Conservation (phyloP, 805 yeast species). For the Saccharomycopsis sp. region DNA sequence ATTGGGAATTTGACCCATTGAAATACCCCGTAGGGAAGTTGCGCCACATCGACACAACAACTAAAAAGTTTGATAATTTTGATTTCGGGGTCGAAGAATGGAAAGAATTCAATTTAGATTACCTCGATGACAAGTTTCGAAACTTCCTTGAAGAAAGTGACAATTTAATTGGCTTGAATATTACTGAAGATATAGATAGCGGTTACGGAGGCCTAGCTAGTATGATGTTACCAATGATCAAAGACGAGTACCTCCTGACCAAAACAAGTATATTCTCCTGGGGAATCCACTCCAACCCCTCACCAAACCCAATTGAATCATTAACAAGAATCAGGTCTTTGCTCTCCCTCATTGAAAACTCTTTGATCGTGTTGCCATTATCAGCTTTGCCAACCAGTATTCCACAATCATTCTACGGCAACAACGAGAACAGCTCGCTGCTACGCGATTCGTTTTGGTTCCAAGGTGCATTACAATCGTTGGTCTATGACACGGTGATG, state of each 20-base stretch:
- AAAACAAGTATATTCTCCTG: constrained; percentile 42
- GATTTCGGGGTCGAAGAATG: constrained; percentile 60
- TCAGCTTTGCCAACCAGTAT: constrained; percentile 23
- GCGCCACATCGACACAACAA: constrained; percentile 21
- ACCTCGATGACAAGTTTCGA: constrained; percentile 54
- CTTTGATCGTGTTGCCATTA: constrained; percentile 55
- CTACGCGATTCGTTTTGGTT: constrained; percentile 35
- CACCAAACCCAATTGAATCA: constrained; percentile 17
- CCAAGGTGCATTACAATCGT: constrained; percentile 30
- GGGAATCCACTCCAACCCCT: constrained; percentile 29
- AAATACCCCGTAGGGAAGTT: constrained; percentile 26
- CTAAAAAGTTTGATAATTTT: constrained; percentile 38
- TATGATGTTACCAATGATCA: constrained; percentile 43
- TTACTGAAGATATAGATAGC: constrained; percentile 62
- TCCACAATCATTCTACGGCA: constrained; percentile 22
- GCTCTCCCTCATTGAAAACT: constrained; percentile 38
- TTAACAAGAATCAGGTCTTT: constrained; percentile 40
- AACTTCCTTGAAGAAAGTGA: constrained; percentile 70
- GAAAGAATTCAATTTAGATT: constrained; percentile 37
- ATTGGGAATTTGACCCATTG: constrained; percentile 51
- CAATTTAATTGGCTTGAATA: constrained; percentile 59
- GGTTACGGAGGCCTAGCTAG: constrained; percentile 80
- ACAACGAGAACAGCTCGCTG: constrained; percentile 4
- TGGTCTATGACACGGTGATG: constrained; percentile 41
- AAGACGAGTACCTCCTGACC: constrained; percentile 59